Evolutionary conservation across 2,329 filamentous ascomycete species (phyloP), one percentile per base, ranked within the genome.

Genomic region (Fusarium sp.): DNA sequence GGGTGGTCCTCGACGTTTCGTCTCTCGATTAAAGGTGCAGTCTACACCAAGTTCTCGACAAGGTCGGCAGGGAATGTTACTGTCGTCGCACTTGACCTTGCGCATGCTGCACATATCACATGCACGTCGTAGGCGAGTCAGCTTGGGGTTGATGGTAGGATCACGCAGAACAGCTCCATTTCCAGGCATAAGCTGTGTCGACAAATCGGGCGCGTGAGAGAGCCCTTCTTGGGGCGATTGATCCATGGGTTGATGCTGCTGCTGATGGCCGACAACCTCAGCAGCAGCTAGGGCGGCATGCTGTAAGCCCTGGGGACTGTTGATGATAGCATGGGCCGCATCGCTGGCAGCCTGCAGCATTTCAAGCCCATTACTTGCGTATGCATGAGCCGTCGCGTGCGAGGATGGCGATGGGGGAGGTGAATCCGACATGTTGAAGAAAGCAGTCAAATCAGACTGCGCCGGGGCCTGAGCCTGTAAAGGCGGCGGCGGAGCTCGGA

Each of bases 61-160:
- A 6, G 87, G 86, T 27, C 83, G 83, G 72, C 87, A 89, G 3
- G 87, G 87, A n/a, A 86, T 83, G 24, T 84, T 82, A 41, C 82
- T 80, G 67, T 87, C 86, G 74, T 88, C 86, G 76, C 87, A 89
- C 79, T 89, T 89, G 46, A 89, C 87, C 67, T 89, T 89, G 61
- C 87, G 85, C 77, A 86, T 84, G 62, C 87, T 88, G 75, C 87
- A 89, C 82, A 89, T 86, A 70, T 89, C 87, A 71, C 87, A 89
- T 16, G 87, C 87, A 52, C 87, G 84, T 63, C 87, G 82, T 32
- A 89, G 81, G 9, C 87, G 84, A 29, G 86, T 88, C 47, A 86
- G 79, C 78, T 87, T 88, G 18, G 82, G 82, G 58, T 84, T 84
- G 57, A 83, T 76, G 15, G 79, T 81, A 10, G 82, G 80, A 59